A percentile compares a stretch with the other conserved stretches of the same genome.
phyloP scores from a whole-genome alignment of 352 stramenopile genomes.

The Globisporangium polare region DNA sequence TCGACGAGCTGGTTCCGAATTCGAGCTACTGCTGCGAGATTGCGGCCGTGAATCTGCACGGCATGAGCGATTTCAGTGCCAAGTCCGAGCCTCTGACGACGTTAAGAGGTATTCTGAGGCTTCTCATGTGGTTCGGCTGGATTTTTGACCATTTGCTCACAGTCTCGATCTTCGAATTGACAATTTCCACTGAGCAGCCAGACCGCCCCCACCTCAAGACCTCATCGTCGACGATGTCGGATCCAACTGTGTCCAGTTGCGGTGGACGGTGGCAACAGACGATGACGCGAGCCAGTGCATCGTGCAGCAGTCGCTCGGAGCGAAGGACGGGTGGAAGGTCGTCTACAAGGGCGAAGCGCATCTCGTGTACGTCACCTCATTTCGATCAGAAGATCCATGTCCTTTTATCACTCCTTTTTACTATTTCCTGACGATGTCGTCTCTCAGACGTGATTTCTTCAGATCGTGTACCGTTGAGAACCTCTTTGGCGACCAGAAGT shows the following conservation, averaged over 20 bases:
- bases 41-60: conserved; percentile 53
- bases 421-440: background rate
- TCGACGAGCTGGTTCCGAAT: conserved; percentile 32
- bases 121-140: background rate
- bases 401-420: no score
- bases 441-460: background rate
- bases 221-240: conserved; percentile 1
- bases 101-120: conserved; percentile 18
- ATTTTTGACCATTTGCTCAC: background rate
- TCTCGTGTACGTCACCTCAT: conserved; percentile 13
- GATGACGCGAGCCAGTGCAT: conserved; percentile 14
- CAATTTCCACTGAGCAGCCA: conserved; percentile 9
- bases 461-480: conserved; percentile 15
- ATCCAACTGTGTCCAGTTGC: conserved; percentile 4
- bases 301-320: conserved; percentile 24
- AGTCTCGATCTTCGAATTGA: conserved; percentile 2
- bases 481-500: conserved; percentile 19
- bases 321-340: conserved; percentile 21
- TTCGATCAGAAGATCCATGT: no score
- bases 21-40: conserved; percentile 43
- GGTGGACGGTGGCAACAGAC: background rate
- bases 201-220: conserved; percentile 7
- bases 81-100: conserved; percentile 29
- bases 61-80: conserved; percentile 46
- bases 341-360: conserved; percentile 18